These are phyloP conservation scores for Rutstroemia sp. DNA, from an alignment of 2,329 filamentous ascomycete genomes.

Conservation along the genomic window DNA sequence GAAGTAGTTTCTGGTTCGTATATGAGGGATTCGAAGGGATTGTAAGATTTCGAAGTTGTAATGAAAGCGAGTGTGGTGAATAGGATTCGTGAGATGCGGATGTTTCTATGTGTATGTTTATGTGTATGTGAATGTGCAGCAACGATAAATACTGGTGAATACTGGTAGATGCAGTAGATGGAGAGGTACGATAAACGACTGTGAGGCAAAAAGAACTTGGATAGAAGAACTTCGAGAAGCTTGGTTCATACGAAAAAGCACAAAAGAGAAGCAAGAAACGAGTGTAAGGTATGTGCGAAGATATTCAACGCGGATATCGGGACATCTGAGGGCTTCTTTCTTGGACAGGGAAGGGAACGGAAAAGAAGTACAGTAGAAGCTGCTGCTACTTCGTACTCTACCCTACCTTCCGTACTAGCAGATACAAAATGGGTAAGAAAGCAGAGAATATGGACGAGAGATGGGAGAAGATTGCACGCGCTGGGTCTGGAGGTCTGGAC, in stretches of 20 bases:
- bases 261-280: not conserved
- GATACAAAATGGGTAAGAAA: not conserved
- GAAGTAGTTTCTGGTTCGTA: conserved; percentile 10
- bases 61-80: not conserved
- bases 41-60: not conserved
- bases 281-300: not conserved
- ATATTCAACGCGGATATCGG: conserved; percentile 1
- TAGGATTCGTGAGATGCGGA: not conserved
- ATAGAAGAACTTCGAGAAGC: not conserved
- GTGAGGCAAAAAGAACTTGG: not conserved
- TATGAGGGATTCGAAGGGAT: not conserved
- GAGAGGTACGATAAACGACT: not conserved
- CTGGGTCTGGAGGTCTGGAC: conserved; percentile 3
- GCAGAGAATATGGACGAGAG: not conserved
- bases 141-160: not conserved
- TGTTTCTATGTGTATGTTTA: not conserved
- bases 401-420: no score
- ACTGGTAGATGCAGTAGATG: no score
- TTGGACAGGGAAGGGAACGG: not conserved
- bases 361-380: no score
- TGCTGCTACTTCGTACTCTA: no score
- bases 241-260: not conserved
- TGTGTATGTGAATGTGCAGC: not conserved
- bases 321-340: not conserved
- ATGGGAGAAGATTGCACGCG: not conserved